Evolutionary conservation across 1,284 basidiomycete species (phyloP).

Genomic region (Ustilago hordei): DNA sequence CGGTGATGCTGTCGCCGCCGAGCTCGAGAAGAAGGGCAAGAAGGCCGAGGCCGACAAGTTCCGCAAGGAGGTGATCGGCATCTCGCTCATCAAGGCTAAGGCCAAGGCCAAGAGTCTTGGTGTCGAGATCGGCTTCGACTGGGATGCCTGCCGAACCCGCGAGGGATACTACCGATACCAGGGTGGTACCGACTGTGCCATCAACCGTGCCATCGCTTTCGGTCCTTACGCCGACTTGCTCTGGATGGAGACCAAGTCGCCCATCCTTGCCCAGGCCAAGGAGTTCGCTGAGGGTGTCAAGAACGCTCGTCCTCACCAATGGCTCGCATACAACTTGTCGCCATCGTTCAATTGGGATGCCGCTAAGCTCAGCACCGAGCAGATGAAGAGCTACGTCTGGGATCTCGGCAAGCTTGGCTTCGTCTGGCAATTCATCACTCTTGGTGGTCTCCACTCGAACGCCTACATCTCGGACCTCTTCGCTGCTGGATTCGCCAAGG

Average conservation of each 20-base stretch:
- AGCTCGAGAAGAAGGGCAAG: slow-evolving; percentile 78
- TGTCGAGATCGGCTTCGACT: slow-evolving; percentile 84
- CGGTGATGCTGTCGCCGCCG: slow-evolving; percentile 79
- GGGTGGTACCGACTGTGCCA: slow-evolving; percentile 92
- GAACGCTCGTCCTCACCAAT: slow-evolving; percentile 63
- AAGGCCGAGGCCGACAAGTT: slow-evolving; percentile 73
- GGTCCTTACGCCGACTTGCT: slow-evolving; percentile 88
- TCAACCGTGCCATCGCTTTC: slow-evolving; percentile 91
- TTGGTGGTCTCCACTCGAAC: slow-evolving; percentile 95
- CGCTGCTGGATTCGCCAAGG: slow-evolving; percentile 83
- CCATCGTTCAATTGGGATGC: slow-evolving; percentile 72
- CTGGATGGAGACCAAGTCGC: slow-evolving; percentile 87
- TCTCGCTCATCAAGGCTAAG: slow-evolving; percentile 79
- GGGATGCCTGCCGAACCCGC: slow-evolving; percentile 91
- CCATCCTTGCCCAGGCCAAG: slow-evolving; percentile 91
- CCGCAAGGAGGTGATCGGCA: slow-evolving; percentile 75
- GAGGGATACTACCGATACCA: slow-evolving; percentile 98
- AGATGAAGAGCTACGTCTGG: slow-evolving; percentile 94
- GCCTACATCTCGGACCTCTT: slow-evolving; percentile 96
- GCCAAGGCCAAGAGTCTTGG: slow-evolving; percentile 83
- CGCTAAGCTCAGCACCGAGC: slow-evolving; percentile 79
- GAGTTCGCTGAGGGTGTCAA: slow-evolving; percentile 80
- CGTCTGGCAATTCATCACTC: slow-evolving; percentile 98
- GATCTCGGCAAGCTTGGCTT: slow-evolving; percentile 92
- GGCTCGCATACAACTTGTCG: slow-evolving; percentile 69